Conservation (phyloP, 1,284 basidiomycete genomes). For the Papiliotrema flavescens region DNA sequence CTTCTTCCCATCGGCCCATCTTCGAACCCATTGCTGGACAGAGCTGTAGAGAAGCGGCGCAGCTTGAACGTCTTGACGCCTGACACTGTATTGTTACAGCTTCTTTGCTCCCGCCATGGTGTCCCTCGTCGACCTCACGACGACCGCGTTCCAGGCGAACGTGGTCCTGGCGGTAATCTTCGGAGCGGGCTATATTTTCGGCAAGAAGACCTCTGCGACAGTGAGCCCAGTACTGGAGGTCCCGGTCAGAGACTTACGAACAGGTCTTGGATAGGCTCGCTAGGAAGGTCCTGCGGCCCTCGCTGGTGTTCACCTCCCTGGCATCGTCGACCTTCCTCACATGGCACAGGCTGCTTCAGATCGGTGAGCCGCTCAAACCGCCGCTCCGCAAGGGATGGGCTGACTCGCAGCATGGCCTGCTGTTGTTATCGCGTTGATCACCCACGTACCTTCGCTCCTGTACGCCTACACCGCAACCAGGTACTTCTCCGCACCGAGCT, state of each 20-base stretch:
- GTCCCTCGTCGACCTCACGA: conserved; percentile 37
- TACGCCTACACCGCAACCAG: conserved; percentile 21
- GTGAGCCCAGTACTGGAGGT: background rate
- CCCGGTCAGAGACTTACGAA: background rate
- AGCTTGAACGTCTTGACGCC: no score
- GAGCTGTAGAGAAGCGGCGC: no score
- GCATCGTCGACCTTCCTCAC: conserved; percentile 27
- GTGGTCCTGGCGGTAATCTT: conserved; percentile 34
- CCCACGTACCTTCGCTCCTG: conserved; percentile 31
- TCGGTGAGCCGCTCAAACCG: conserved; percentile 16
- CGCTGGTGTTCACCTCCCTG: conserved; percentile 32
- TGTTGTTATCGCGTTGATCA: conserved; percentile 28
- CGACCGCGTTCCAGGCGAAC: conserved; percentile 36
- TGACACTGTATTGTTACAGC: no score
- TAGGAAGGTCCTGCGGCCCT: conserved; percentile 29
- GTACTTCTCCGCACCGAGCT: conserved; percentile 24
- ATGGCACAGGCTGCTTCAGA: conserved; percentile 20
- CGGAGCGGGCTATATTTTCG: conserved; percentile 29
- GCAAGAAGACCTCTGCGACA: background rate
- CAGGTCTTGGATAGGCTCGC: conserved; percentile 7
- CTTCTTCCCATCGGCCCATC: background rate
- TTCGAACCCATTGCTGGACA: background rate
- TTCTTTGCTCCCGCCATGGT: no score
- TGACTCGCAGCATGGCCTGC: conserved; percentile 37
- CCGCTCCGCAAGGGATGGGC: no score